phyloP scores from a whole-genome alignment of 768 basidiomycete species.

The Pilatotrama ljubarskyi region DNA sequence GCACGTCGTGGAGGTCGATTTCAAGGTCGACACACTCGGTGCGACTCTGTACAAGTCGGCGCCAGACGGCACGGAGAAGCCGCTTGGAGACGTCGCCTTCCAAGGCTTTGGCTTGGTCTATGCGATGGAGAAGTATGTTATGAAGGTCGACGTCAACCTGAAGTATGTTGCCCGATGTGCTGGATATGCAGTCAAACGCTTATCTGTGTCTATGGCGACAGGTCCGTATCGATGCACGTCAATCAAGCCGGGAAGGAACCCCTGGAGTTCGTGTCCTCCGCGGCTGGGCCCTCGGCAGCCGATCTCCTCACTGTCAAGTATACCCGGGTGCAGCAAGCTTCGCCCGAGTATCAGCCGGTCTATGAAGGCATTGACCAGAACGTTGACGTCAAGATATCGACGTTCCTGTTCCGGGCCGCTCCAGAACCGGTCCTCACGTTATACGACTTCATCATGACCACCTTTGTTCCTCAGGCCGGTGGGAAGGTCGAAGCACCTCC shows the following conservation, averaged over 20 bases:
- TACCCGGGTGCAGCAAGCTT: slow-evolving; percentile 73
- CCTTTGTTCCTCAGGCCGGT: slow-evolving; percentile 73
- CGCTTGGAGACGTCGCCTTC: slow-evolving; percentile 76
- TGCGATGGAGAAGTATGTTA: slow-evolving; percentile 76
- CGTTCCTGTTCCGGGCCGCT: slow-evolving; percentile 83
- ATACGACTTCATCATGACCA: slow-evolving; percentile 97
- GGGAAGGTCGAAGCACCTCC: slow-evolving; percentile 7
- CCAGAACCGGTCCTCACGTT: slow-evolving; percentile 89
- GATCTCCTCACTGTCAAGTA: slow-evolving; percentile 84
- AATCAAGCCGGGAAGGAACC: slow-evolving; percentile 54
- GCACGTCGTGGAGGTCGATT: slow-evolving; percentile 79
- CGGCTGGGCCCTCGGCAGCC: slow-evolving; percentile 42
- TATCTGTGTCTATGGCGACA: slow-evolving; percentile 29
- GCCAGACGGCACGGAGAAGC: slow-evolving; percentile 61
- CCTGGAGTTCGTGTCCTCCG: slow-evolving; percentile 67
- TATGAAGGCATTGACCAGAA: slow-evolving; percentile 88
- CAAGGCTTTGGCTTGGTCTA: slow-evolving; percentile 78
- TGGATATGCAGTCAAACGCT: background rate
- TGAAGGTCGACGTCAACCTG: slow-evolving; percentile 82
- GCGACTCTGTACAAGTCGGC: slow-evolving; percentile 76
- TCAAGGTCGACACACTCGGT: slow-evolving; percentile 81
- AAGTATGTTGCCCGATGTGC: slow-evolving; percentile 41
- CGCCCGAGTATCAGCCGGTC: slow-evolving; percentile 78
- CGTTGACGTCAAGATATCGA: slow-evolving; percentile 85
- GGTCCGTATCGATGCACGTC: slow-evolving; percentile 76